A percentile compares a stretch with the other conserved stretches of the same genome.
Evolutionary conservation across 2,329 filamentous ascomycete genomes (phyloP).

Genomic region (Albophoma yamanashiensis): DNA sequence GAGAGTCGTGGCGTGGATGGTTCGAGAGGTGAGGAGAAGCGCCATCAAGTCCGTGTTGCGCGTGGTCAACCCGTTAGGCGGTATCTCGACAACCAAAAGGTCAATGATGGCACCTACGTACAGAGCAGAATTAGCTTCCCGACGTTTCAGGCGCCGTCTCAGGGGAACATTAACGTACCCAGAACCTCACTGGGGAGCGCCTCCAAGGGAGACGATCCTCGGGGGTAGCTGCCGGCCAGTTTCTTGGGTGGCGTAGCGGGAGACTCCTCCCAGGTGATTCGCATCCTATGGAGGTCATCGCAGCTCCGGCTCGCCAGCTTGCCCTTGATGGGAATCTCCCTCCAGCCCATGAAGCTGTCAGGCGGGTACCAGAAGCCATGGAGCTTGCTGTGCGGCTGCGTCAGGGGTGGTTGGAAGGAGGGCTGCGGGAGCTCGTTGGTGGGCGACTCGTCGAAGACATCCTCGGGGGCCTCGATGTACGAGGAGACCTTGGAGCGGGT

Average conservation of each 20-base stretch:
- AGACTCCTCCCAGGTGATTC: constrained; percentile 41
- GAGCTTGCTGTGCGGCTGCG: constrained; percentile 43
- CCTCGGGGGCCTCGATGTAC: constrained; percentile 38
- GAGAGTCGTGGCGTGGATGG: constrained; percentile 61
- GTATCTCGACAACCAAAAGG: constrained; percentile 62
- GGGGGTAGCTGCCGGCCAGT: constrained; percentile 15
- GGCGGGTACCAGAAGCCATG: constrained; percentile 49
- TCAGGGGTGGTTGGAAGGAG: constrained; percentile 40
- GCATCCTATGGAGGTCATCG: constrained; percentile 46
- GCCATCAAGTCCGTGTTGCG: constrained; percentile 72
- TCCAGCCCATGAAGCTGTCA: constrained; percentile 51
- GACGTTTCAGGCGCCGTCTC: background rate
- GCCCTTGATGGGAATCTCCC: constrained; percentile 48
- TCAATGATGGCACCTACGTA: constrained; percentile 59
- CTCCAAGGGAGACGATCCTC: constrained; percentile 52
- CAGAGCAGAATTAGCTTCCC: constrained; percentile 1
- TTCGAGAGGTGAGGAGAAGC: constrained; percentile 64
- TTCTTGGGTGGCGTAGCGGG: constrained; percentile 21
- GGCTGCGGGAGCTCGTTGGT: constrained; percentile 29
- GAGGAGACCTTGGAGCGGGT: constrained; percentile 53
- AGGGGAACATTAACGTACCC: constrained; percentile 36
- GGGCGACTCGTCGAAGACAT: constrained; percentile 40
- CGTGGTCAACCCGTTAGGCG: constrained; percentile 58
- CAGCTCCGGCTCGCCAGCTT: constrained; percentile 51
- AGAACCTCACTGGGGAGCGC: constrained; percentile 59